phyloP scores from a whole-genome alignment of 352 stramenopile species.

The Pythium aquatile region DNA sequence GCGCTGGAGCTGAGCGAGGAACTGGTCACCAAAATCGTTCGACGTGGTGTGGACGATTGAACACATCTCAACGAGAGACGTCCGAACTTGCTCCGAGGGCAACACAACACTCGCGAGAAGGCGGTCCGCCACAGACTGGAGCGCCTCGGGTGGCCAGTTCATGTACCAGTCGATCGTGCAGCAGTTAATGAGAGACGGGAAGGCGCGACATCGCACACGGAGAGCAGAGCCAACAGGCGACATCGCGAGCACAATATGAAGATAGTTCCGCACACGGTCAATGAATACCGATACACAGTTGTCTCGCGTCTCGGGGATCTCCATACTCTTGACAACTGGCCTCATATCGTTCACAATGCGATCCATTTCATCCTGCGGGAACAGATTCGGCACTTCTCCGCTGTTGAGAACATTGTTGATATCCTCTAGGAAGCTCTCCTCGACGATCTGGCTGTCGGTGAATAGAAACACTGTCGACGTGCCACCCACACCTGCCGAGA shows the following conservation, averaged over 20 bases:
- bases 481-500: constrained; percentile 88
- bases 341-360: constrained; percentile 93
- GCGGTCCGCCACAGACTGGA: constrained; percentile 89
- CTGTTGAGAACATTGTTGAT: constrained; percentile 97
- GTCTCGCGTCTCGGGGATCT: constrained; percentile 90
- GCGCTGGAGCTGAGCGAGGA: constrained; percentile 88
- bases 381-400: constrained; percentile 95
- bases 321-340: constrained; percentile 82
- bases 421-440: constrained; percentile 95
- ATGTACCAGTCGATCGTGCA: constrained; percentile 97
- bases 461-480: constrained; percentile 90
- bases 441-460: constrained; percentile 94
- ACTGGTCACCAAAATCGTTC: constrained; percentile 84
- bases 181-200: constrained; percentile 95
- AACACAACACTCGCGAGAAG: constrained; percentile 84
- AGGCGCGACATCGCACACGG: constrained; percentile 90
- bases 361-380: constrained; percentile 92
- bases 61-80: constrained; percentile 89
- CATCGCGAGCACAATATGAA: constrained; percentile 96
- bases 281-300: constrained; percentile 91
- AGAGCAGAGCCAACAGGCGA: constrained; percentile 91
- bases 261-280: constrained; percentile 87
- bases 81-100: constrained; percentile 67
- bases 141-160: constrained; percentile 91
- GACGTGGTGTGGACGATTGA: constrained; percentile 92